Base-by-base conservation (phyloP, 352 stramenopile species). In the Phytopythium helicoides region DNA sequence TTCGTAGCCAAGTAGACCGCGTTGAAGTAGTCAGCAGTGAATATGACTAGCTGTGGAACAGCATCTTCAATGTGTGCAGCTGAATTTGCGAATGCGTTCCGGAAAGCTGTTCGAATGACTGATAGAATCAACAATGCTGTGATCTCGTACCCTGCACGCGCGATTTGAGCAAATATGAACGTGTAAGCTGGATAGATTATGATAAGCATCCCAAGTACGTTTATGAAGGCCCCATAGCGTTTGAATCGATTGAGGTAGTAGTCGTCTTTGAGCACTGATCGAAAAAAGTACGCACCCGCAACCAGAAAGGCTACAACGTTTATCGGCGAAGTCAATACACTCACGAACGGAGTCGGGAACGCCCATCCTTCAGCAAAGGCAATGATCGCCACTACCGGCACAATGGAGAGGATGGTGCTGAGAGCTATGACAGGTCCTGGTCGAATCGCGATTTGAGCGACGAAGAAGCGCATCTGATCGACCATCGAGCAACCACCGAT, bases 11-110 rank as follows among this genome's bases (percentile, higher is more conserved):
- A 18, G 38, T 75, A 82, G 11, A 82, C 38, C 3, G 62, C 35
- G 28, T 76, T 71, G 54, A 77, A 78, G 25, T 79, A 52, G 16
- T 79, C 60, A 18, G 68, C 66, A 0, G 67, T 66, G 36, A 77
- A 75, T 11, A 77, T 64, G n/a, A 74, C 52, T 6, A 66, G 23
- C 51, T 75, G 62, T 0, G 66, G 72, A 2, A 75, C 50, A 42
- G 73, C 48, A 26, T 78, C 67, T 37, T 73, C 47, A 18, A 81
- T 33, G 26, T 70, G 47, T 2, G 47, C 45, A 19, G 52, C 50
- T 8, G 54, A 42, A n/a, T 31, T 11, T 7, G 54, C 55, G 21
- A 71, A 10, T 3, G 71, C 19, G 25, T 60, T 57, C 41, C 72
- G 67, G 3, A 81, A 49, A 3, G 60, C 0, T 0, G 69, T 37